A percentile compares a stretch with the other conserved stretches of the same genome.
These are phyloP conservation scores for Penicillium sp. DNA, from an alignment of 2,329 filamentous ascomycete genomes.

Conservation along the genomic window DNA sequence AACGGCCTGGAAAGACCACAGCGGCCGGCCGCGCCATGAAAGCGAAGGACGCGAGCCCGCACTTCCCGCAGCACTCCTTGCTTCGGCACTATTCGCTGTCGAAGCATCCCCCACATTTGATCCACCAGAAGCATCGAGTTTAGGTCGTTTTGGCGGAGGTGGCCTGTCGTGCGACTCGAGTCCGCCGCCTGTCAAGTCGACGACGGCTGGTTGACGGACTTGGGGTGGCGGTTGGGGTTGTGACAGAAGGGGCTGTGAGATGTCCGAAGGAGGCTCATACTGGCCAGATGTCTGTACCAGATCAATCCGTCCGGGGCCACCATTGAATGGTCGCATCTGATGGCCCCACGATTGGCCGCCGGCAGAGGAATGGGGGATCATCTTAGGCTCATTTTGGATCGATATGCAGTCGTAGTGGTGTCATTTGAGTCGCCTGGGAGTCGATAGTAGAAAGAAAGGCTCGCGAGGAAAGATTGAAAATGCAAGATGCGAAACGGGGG, in stretches of 20 bases:
- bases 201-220: constrained; percentile 28
- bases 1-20: constrained; percentile 38
- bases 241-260: constrained; percentile 23
- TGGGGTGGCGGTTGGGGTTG: constrained; percentile 19
- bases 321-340: constrained; percentile 31
- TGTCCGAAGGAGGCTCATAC: constrained; percentile 23
- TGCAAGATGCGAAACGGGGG: not conserved
- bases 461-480: not conserved
- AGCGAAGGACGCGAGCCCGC: constrained; percentile 26
- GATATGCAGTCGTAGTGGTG: constrained; percentile 12
- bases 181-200: constrained; percentile 34
- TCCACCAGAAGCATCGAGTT: constrained; percentile 30
- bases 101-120: constrained; percentile 21
- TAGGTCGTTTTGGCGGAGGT: constrained; percentile 35
- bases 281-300: constrained; percentile 21
- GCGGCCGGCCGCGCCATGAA: constrained; percentile 35
- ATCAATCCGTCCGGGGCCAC: constrained; percentile 26
- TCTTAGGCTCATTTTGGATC: constrained; percentile 37
- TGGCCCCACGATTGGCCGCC: constrained; percentile 38
- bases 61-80: constrained; percentile 26
- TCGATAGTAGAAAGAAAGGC: not conserved
- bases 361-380: constrained; percentile 41
- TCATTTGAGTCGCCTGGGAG: constrained; percentile 22
- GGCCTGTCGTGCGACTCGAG: constrained; percentile 32
- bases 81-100: constrained; percentile 23